A percentile compares a stretch with the other conserved stretches of the same genome.
These are phyloP conservation scores for Thielaviopsis euricoi DNA, from an alignment of 2,329 filamentous ascomycete species.

Conservation along the genomic window DNA sequence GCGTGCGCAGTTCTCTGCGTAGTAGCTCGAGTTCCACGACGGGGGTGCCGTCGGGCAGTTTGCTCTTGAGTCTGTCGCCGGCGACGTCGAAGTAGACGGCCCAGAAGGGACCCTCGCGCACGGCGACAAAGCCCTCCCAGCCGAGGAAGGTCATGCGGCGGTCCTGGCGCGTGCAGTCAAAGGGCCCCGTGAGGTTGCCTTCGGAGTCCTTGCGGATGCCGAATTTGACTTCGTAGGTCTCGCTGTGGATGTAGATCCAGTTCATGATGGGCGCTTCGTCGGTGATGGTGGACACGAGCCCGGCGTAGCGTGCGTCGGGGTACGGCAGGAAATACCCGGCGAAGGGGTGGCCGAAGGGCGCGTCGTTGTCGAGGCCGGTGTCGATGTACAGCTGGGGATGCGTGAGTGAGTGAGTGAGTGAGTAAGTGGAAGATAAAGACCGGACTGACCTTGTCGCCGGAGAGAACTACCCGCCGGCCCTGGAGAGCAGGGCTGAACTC, in stretches of 20 bases:
- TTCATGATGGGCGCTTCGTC: constrained; percentile 33
- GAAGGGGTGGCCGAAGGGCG: constrained; percentile 30
- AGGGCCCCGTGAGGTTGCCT: constrained; percentile 28
- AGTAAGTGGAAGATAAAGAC: not conserved
- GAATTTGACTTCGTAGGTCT: constrained; percentile 30
- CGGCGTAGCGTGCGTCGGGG: constrained; percentile 31
- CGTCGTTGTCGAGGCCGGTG: constrained; percentile 18
- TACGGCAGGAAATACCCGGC: constrained; percentile 42
- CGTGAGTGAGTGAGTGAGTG: not conserved
- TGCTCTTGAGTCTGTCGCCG: constrained; percentile 26
- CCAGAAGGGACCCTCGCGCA: constrained; percentile 28
- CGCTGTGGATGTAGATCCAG: constrained; percentile 31
- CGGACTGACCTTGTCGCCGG: constrained; percentile 23
- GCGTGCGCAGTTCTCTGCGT: constrained; percentile 25
- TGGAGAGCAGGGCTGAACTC: constrained; percentile 26
- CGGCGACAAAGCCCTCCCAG: constrained; percentile 34
- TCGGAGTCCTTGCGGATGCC: constrained; percentile 27
- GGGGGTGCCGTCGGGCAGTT: constrained; percentile 28
- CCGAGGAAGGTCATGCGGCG: constrained; percentile 30
- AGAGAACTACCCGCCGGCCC: constrained; percentile 28
- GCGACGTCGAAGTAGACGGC: constrained; percentile 31
- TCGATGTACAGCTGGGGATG: constrained; percentile 23
- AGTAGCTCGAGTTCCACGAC: constrained; percentile 39
- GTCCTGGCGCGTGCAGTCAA: constrained; percentile 36
- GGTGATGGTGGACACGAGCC: constrained; percentile 31